These are phyloP conservation scores for Penicillium egyptiacum DNA, from an alignment of 495 filamentous ascomycete genomes.

Conservation along the genomic window DNA sequence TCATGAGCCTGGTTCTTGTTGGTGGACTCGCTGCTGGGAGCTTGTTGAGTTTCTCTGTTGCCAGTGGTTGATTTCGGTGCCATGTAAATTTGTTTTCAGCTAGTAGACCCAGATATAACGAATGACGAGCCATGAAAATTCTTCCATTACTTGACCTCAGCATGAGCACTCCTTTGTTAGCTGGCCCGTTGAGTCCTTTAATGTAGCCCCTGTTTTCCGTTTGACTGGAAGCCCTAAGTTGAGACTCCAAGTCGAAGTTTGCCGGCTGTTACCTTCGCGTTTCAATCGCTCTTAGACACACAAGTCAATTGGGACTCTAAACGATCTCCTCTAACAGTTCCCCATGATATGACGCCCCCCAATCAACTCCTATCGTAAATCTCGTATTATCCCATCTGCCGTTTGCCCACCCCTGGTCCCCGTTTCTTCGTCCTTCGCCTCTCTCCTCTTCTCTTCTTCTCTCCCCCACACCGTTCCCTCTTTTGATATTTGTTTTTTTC, in stretches of 20 bases:
- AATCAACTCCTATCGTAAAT: not conserved
- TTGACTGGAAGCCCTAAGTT: constrained; percentile 1
- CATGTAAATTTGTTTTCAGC: not conserved
- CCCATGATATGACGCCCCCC: not conserved
- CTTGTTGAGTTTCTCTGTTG: constrained; percentile 78
- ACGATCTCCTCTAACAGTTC: not conserved
- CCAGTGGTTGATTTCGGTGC: constrained; percentile 25
- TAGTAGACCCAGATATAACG: not conserved
- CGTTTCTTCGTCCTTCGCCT: not conserved
- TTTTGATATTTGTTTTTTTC: not conserved
- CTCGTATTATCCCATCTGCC: not conserved
- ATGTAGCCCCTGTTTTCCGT: not conserved
- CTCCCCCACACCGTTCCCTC: constrained; percentile 1
- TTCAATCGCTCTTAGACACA: not conserved
- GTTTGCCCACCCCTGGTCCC: not conserved
- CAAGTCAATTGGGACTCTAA: not conserved
- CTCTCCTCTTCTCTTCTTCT: not conserved
- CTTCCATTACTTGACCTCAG: not conserved
- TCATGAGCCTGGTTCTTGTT: constrained; percentile 89
- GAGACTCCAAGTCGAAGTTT: not conserved
- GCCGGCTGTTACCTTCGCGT: not conserved
- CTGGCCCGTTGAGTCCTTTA: not conserved
- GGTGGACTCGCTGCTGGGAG: constrained; percentile 81
- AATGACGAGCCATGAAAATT: constrained; percentile 1
- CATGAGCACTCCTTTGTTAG: not conserved